Base-by-base conservation (phyloP, 495 filamentous ascomycete genomes). In the Aspergillus haitiensis region DNA sequence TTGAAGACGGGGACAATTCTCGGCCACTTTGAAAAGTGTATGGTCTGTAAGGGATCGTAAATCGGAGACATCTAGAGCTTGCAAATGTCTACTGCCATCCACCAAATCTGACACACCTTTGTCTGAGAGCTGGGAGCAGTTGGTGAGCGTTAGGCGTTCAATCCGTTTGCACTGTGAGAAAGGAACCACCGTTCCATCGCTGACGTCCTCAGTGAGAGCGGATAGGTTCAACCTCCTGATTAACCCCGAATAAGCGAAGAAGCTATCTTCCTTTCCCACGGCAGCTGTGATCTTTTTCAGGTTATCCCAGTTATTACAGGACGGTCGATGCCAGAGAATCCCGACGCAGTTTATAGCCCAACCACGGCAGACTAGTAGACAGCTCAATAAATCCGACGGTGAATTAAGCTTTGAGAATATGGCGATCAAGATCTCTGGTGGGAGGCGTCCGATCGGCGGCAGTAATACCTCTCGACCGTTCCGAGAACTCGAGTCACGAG, bases 271-370 rank as follows among this genome's bases (percentile, higher is more conserved):
- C 35, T 85, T 75, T 36, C 86, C 79, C 33, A 97, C 84, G 2
- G 95, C 89, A 15, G 79, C 75, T 63, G 91, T 89, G 64, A 98
- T 92, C 54, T 79, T 86, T 63, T 83, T 78, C 63, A 96, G 82
- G 64, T 89, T 89, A 15, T 80, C 67, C 89, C 92, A 98, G 56
- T 83, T 89, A 60, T 88, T 89, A 75, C 94, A 97, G 32, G 89
- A 84, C 2, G 95, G 94, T 49, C 94, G 84, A 70, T 98, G 93
- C 94, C 94, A 98, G 11, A 98, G 80, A 47, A 97, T 83, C 54
- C 93, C 94, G 34, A 98, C 95, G 50, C 86, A 88, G 68, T 97
- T 97, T 59, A 88, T 81, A 45, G 95, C 88, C 95, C 95, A 99
- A 61, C 86, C 85, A 69, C 91, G 91, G 67, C 87, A 96, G 7